Evolutionary conservation across 2,329 filamentous ascomycete species (phyloP), one percentile per base, ranked within the genome.

Genomic region (Capronia americana): DNA sequence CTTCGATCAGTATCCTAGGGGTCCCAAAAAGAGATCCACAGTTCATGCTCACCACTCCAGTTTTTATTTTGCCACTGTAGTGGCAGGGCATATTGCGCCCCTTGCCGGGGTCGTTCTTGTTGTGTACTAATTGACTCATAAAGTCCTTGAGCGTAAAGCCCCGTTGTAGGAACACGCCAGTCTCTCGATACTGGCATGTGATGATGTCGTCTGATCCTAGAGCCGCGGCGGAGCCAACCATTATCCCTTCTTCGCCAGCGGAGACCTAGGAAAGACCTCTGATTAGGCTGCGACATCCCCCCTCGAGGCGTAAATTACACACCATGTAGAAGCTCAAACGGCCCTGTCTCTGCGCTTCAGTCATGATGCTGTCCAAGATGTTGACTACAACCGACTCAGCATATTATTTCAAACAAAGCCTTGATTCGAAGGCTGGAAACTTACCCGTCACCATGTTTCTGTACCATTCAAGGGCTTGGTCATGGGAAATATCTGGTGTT

Each of bases 41-140:
- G n/a, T 11, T 26, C 30, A 14, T 20, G 59, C 65, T 61, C 54
- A 67, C 65, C 56, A 65, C 61, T 8, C 61, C 61, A 12, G 96
- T 93, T 72, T 96, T 92, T 63, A 95, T 82, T 70, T 91, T 88
- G 66, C 85, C 87, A 77, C 90, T 92, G 74, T 97, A 99, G 79
- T 99, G 95, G 17, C 97, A 91, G 0, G 95, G 95, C 94, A 98
- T 98, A 74, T 97, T 98, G 67, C 94, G 88, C 1, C 93, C 95
- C 66, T 84, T 86, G 0, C 94, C 93, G 0, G 84, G 79, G 73
- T 99, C 95, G 69, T 92, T 87, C 61, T 82, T 85, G 75, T 96
- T 98, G 24, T 93, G 89, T 79, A 98, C 96, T 10, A 98, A 81
- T 77, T 98, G 95, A 72, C 88, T 90, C 94, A 98, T 97, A 75